Evolutionary conservation across 129 eudicot species (phyloP).

Genomic region (Centella asiatica): DNA sequence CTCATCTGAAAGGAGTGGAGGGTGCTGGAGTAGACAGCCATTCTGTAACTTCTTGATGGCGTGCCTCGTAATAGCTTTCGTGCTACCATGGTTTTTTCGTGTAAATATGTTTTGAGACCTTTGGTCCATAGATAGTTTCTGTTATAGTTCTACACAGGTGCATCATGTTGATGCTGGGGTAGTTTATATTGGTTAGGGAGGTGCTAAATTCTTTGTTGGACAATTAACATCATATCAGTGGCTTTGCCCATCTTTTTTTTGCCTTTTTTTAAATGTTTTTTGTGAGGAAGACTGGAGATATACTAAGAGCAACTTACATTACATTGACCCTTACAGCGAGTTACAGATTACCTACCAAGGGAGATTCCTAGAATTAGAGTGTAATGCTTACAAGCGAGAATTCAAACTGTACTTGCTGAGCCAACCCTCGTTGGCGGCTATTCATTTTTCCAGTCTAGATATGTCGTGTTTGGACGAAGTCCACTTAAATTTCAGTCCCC

Average conservation of each 20-base stretch:
- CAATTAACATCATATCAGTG: neutral
- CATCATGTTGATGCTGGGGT: neutral
- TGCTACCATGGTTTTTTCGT: constrained; percentile 66
- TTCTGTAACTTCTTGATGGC: constrained; percentile 63
- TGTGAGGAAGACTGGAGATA: neutral
- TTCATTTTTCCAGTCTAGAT: too few species aligned
- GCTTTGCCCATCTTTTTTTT: neutral
- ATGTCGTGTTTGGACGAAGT: too few species aligned
- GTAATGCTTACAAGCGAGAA: too few species aligned
- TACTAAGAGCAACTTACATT: neutral
- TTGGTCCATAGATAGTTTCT: too few species aligned
- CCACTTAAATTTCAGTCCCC: too few species aligned
- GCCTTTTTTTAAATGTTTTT: neutral
- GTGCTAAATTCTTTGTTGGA: neutral
- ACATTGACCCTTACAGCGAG: too few species aligned
- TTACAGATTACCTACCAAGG: too few species aligned
- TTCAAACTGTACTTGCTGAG: too few species aligned
- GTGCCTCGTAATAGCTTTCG: constrained; percentile 50
- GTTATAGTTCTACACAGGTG: neutral
- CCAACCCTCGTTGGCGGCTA: too few species aligned
- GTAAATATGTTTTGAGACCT: constrained; percentile 51
- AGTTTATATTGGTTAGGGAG: neutral
- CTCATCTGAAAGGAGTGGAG: constrained; percentile 23
- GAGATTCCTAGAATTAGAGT: too few species aligned
- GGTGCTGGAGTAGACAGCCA: constrained; percentile 57